Evolutionary conservation across 805 yeast species (phyloP), one percentile per base, ranked within the genome.

Genomic region (Yamadazyma phyllophila): DNA sequence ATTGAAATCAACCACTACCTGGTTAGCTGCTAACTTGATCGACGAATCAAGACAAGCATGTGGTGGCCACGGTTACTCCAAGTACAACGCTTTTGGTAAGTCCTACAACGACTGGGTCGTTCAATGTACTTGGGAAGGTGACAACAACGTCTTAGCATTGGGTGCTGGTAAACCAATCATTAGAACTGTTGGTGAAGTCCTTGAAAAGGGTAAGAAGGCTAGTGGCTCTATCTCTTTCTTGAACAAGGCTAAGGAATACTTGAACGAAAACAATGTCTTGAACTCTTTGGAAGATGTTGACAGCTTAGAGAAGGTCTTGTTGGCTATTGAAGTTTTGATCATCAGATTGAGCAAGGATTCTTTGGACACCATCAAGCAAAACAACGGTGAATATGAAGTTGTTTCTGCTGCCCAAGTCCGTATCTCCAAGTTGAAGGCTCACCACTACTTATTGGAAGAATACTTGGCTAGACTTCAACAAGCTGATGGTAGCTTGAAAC

Each of bases 121-220:
- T 35, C 75, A 70, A 59, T 69, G 75, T 59, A 72, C 77, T 26
- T 72, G 77, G 77, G 77, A 72, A 59, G 77, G 77, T 58, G 77
- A 72, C 55, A 72, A 72, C 62, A 72, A 65, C 52, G 76, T 72
- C 36, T 63, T 72, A 55, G 72, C 67, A 36, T 57, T 69, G 59
- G 60, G 67, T 43, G 69, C 65, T 44, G 76, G 77, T 57, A 63
- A 69, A 49, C 65, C 74, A 37, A 57, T 72, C 33, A 57, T 68
- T 45, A 67, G 64, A 56, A 53, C 59, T 44, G 60, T 66, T 26
- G 56, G 52, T 37, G 62, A 56, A 26, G 62, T 66, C 27, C 41
- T 66, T 27, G 50, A 57, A 27, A 54, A 60, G 40, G 67, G 63
- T 50, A 61, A 63, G 52, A 57, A 57, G 40, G 67, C 66, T 41